Base-by-base conservation (phyloP, 192 early-diverging fungal species). In the Rhizophlyctis rosea region DNA sequence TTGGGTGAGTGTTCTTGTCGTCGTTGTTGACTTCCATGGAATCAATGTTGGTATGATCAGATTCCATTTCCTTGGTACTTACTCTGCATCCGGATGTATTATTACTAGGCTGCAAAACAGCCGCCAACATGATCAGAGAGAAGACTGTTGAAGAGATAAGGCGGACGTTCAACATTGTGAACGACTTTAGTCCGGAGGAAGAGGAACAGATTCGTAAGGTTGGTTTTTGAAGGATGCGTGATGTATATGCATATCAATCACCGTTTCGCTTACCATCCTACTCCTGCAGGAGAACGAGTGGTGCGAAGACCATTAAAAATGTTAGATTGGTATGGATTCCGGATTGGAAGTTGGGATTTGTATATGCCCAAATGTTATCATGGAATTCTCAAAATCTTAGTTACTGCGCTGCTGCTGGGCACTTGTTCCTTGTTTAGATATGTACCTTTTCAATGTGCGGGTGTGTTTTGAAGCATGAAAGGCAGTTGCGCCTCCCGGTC, bases 161-260 rank as follows among this genome's bases (percentile, higher is more conserved):
- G 51, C 86, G 91, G 51, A 65, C 63, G 25, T 95, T 95, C 72
- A 94, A 95, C 72, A 93, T 95, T 65, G 64, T 67, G 25, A 87
- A 90, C 62, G 93, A 95, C 70, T 94, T 95, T 80, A 90, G 87
- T 18, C 82, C 84, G n/a, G 93, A 94, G 74, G 92, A 95, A 76
- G 87, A 87, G 67, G 92, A 85, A 49, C 91, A 94, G 79, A 58
- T 33, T 55, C 56, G 61, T 33, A 56, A 56, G 63, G 51, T 53
- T 7, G 28, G 51, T 21, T 53, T 53, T 28, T 23, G 23, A 11
- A 9, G 23, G 51, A 13, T 53, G n/a, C 5, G n/a, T 44, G 39
- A 44, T 44, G 7, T 44, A 18, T 13, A 44, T 13, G 39, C 39
- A 44, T 7, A 44, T 44, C 9, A 18, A 44, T 18, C 39, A 18